phyloP scores from a whole-genome alignment of 768 basidiomycete species.

The Xerocomus brunneocitrinus region DNA sequence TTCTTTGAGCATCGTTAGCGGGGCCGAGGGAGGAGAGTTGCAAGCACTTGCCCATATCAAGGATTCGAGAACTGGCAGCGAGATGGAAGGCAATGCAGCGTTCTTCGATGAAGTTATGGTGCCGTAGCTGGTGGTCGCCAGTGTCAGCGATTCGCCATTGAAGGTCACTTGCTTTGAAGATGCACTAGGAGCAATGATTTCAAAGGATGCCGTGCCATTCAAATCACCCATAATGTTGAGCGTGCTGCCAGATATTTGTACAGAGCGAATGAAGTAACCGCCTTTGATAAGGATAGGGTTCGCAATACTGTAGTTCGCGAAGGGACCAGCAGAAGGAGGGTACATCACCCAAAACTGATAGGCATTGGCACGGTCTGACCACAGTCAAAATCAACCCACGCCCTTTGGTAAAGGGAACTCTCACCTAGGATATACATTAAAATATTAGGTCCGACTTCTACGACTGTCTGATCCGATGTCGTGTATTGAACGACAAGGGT shows the following conservation, averaged over 20 bases:
- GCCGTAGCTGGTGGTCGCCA: constrained; percentile 39
- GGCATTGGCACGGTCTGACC: constrained; percentile 42
- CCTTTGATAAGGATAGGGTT: constrained; percentile 46
- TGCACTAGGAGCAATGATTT: constrained; percentile 43
- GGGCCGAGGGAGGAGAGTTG: neutral
- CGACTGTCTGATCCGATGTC: constrained; percentile 44
- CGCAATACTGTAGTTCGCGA: constrained; percentile 33
- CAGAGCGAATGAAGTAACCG: constrained; percentile 44
- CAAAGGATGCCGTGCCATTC: constrained; percentile 39
- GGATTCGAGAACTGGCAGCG: constrained; percentile 17
- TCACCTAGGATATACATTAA: constrained; percentile 45
- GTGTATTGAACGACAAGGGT: constrained; percentile 42
- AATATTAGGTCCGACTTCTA: constrained; percentile 37
- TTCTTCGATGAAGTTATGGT: constrained; percentile 30
- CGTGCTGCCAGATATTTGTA: constrained; percentile 31
- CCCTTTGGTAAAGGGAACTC: constrained; percentile 1
- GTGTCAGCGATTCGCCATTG: constrained; percentile 35
- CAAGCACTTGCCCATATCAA: constrained; percentile 15
- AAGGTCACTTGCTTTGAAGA: constrained; percentile 39
- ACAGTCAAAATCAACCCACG: neutral
- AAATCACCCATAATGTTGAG: constrained; percentile 43
- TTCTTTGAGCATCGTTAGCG: constrained; percentile 14
- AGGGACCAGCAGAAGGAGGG: constrained; percentile 33
- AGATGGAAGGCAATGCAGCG: constrained; percentile 11
- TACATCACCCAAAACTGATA: constrained; percentile 52